Conservation (phyloP, 2,329 filamentous ascomycete genomes). For the Biscogniauxia marginata region DNA sequence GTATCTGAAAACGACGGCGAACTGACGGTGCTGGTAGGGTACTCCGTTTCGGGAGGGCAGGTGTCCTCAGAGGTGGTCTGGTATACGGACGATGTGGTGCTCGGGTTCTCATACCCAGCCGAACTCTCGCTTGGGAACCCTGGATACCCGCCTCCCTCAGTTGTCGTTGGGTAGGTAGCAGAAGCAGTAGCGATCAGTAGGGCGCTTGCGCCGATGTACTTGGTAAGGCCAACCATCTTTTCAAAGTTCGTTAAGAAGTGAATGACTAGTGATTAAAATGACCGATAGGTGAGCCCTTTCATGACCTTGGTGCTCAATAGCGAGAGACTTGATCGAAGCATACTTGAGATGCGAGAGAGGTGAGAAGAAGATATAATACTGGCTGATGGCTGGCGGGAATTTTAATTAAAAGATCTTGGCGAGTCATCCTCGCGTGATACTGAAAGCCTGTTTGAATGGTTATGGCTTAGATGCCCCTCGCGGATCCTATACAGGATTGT, state of each 20-base stretch:
- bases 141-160: neutral
- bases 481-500: neutral
- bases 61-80: neutral
- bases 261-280: constrained; percentile 27
- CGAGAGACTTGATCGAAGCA: constrained; percentile 8
- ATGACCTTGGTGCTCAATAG: constrained; percentile 3
- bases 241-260: constrained; percentile 23
- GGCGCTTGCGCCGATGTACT: constrained; percentile 32
- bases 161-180: constrained; percentile 12
- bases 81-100: neutral
- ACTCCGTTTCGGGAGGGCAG: neutral
- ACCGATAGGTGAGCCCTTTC: neutral
- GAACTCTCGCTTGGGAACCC: constrained; percentile 6
- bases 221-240: constrained; percentile 33
- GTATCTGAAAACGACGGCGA: neutral
- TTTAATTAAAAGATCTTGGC: neutral
- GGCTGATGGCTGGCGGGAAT: neutral
- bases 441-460: neutral
- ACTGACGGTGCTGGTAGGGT: constrained; percentile 1
- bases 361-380: constrained; percentile 5
- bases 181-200: constrained; percentile 29
- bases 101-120: neutral
- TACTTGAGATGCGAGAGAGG: constrained; percentile 6
- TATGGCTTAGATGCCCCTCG: neutral
- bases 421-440: neutral